Conservation (phyloP, 2,329 filamentous ascomycete genomes). For the Ophiostoma ips region DNA sequence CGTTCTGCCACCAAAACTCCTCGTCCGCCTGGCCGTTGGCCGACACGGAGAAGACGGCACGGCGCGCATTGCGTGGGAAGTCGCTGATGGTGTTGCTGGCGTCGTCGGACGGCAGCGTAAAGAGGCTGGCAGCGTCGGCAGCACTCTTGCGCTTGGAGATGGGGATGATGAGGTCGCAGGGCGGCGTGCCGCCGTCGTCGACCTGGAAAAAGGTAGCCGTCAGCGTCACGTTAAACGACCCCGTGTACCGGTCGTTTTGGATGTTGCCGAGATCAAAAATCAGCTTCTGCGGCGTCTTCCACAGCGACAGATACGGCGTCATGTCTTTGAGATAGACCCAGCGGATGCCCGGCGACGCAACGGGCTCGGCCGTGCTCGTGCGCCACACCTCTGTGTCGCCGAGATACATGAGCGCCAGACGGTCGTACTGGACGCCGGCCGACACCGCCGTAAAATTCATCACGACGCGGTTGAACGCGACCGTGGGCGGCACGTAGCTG, state of each 20-base stretch:
- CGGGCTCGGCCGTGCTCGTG: conserved; percentile 72
- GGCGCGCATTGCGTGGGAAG: conserved; percentile 53
- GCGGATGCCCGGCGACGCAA: conserved; percentile 46
- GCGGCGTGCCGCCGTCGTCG: conserved; percentile 24
- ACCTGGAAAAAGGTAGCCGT: conserved; percentile 56
- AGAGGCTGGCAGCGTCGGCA: conserved; percentile 45
- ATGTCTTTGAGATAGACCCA: conserved; percentile 73
- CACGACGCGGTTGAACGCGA: conserved; percentile 57
- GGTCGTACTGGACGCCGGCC: conserved; percentile 60
- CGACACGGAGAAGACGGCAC: conserved; percentile 62
- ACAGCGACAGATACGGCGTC: conserved; percentile 55
- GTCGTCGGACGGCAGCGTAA: conserved; percentile 48
- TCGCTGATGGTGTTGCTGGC: conserved; percentile 39
- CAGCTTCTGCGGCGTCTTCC: conserved; percentile 54
- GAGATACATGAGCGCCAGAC: conserved; percentile 62
- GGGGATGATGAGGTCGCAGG: conserved; percentile 54
- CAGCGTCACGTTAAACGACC: conserved; percentile 57
- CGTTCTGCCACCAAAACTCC: conserved; percentile 80
- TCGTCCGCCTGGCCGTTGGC: conserved; percentile 63
- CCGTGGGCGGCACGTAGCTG: conserved; percentile 50
- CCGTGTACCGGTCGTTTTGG: conserved; percentile 58
- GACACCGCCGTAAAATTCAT: conserved; percentile 66
- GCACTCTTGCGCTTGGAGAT: conserved; percentile 42
- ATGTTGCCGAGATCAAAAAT: conserved; percentile 72
- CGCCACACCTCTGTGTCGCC: conserved; percentile 70